phyloP scores from a whole-genome alignment of 345 rosid genomes.

The Eucalyptus erythrocorys region DNA sequence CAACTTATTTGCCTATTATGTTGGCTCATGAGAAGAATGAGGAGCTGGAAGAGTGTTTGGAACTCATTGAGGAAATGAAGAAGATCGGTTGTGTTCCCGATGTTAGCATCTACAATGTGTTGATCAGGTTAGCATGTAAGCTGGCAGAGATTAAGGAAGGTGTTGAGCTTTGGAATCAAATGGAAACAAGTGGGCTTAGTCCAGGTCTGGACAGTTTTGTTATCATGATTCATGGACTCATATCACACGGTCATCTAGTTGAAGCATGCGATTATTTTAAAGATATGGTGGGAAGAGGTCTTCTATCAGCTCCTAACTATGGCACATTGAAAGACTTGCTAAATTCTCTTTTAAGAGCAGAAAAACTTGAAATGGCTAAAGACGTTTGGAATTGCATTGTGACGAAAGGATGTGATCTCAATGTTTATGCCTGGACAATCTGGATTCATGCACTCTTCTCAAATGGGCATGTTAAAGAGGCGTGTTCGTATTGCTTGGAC shows the following conservation, averaged over 20 bases:
- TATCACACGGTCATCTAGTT: slow-evolving; percentile 41
- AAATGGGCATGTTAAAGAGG: slow-evolving; percentile 74
- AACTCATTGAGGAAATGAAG: slow-evolving; percentile 49
- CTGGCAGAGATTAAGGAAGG: slow-evolving; percentile 62
- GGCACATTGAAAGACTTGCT: slow-evolving; percentile 59
- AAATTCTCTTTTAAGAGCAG: slow-evolving; percentile 51
- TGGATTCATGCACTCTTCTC: slow-evolving; percentile 92
- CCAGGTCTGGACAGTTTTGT: slow-evolving; percentile 73
- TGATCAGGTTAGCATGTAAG: slow-evolving; percentile 70
- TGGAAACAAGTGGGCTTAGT: slow-evolving; percentile 53
- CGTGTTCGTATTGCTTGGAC: slow-evolving; percentile 77
- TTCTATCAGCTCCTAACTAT: slow-evolving; percentile 56
- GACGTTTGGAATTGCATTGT: slow-evolving; percentile 71
- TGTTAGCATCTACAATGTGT: slow-evolving; percentile 41
- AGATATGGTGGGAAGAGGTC: slow-evolving; percentile 76
- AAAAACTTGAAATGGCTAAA: slow-evolving; percentile 70
- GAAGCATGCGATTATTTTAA: slow-evolving; percentile 66
- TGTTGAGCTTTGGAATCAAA: slow-evolving; percentile 54
- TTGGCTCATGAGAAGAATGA: slow-evolving; percentile 72
- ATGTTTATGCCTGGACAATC: slow-evolving; percentile 70
- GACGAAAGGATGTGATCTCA: slow-evolving; percentile 63
- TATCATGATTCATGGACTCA: slow-evolving; percentile 61
- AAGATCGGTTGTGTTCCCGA: slow-evolving; percentile 46
- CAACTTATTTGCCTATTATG: slow-evolving; percentile 69
- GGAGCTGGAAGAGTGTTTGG: slow-evolving; percentile 55